phyloP scores from a whole-genome alignment of 371 early-diverging fungal genomes.

The Syncephalastrum contaminatum region DNA sequence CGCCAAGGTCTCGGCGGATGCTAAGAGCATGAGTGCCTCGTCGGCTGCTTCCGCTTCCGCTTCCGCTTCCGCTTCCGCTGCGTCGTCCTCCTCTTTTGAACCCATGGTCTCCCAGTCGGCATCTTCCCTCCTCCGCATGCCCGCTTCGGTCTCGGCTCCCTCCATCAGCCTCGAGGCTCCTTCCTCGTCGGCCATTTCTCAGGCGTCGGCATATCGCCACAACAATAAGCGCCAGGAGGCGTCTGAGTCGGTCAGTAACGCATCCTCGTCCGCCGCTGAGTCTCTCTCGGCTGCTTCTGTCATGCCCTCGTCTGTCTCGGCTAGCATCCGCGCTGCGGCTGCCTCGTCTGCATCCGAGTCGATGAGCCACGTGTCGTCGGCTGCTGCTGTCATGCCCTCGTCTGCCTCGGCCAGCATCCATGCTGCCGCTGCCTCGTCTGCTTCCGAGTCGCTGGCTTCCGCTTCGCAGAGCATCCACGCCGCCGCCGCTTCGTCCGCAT shows the following conservation, averaged over 20 bases:
- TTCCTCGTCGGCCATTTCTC: conserved; percentile 5
- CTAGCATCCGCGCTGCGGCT: not conserved
- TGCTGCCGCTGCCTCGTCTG: conserved; percentile 2
- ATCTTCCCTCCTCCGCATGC: conserved; percentile 6
- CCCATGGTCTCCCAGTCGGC: not conserved
- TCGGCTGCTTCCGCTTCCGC: conserved; percentile 1
- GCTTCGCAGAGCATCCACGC: not conserved
- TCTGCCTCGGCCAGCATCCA: not conserved
- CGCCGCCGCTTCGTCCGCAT: conserved; percentile 1
- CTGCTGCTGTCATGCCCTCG: not conserved
- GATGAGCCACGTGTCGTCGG: not conserved
- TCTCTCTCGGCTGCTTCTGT: not conserved
- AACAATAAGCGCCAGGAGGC: conserved; percentile 6
- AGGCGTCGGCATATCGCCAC: not conserved
- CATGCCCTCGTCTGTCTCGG: not conserved
- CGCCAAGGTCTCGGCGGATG: no score
- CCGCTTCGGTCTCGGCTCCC: conserved; percentile 6
- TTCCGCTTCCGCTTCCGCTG: conserved; percentile 1
- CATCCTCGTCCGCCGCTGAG: not conserved
- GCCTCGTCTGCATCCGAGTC: conserved; percentile 2
- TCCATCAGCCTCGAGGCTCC: not conserved
- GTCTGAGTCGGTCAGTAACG: not conserved
- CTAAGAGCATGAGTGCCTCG: not conserved
- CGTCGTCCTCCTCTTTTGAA: not conserved
- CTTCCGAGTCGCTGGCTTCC: conserved; percentile 1